A percentile compares a stretch with the other conserved stretches of the same genome.
phyloP scores from a whole-genome alignment of 495 filamentous ascomycete genomes.

The Talaromyces liani region DNA sequence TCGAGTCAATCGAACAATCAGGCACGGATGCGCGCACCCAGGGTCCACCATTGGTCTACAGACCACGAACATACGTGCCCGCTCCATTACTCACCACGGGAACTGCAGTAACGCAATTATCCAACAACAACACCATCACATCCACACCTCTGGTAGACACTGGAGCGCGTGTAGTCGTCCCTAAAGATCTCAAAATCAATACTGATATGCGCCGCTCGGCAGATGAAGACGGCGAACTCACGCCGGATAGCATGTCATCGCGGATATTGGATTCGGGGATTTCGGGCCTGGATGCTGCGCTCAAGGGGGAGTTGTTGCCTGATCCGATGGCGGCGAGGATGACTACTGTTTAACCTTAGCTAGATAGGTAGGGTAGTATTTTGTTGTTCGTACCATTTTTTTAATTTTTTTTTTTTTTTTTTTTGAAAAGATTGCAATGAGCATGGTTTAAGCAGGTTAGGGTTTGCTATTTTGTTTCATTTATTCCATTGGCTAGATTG shows the following conservation, averaged over 20 bases:
- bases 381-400: background rate
- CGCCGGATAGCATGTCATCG: slow-evolving; percentile 63
- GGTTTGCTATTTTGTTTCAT: slow-evolving; percentile 3
- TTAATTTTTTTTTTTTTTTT: too few species aligned
- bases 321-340: slow-evolving; percentile 37
- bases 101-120: slow-evolving; percentile 15
- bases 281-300: slow-evolving; percentile 29
- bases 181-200: slow-evolving; percentile 38
- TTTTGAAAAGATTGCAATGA: slow-evolving; percentile 10
- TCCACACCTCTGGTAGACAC: background rate
- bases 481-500: background rate
- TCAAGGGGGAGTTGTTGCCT: slow-evolving; percentile 34
- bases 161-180: slow-evolving; percentile 11
- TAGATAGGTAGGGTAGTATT: background rate
- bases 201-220: slow-evolving; percentile 29
- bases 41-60: slow-evolving; percentile 45
- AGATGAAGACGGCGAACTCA: slow-evolving; percentile 46
- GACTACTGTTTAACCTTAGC: slow-evolving; percentile 17
- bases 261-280: slow-evolving; percentile 51
- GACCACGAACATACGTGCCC: slow-evolving; percentile 33
- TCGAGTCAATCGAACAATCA: slow-evolving; percentile 56
- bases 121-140: slow-evolving; percentile 15
- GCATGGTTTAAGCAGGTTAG: slow-evolving; percentile 3
- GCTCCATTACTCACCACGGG: slow-evolving; percentile 20
- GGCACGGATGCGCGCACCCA: slow-evolving; percentile 49